Base-by-base conservation (phyloP, 345 rosid species). In the Citrus medica region DNA sequence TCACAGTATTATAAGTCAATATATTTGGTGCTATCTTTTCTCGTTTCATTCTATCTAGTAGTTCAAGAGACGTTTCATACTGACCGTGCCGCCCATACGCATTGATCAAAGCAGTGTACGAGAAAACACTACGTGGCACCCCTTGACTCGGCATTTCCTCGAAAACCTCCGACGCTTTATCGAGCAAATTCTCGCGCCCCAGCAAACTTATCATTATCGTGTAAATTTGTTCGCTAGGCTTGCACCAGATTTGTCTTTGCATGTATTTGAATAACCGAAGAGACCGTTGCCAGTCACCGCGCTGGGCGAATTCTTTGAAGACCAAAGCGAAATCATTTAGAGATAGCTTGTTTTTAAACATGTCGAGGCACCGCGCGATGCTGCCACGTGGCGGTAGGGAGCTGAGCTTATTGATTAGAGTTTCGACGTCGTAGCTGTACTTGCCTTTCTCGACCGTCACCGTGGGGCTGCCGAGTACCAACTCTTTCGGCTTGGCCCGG, bases 171-270 rank as follows among this genome's bases (percentile, higher is more conserved):
- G 82, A 72, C 82, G 94, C 88, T 86, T 93, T 95, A 14, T 95
- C 99, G 5, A 95, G 91, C 32, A 95, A 79, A 60, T 91, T 89
- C 85, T 93, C 98, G 27, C 99, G 90, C 3, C 99, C 98, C 21
- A 96, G 80, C 71, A 96, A 81, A 7, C 94, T 93, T 78, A 96
- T 92, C 88, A 93, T 91, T 65, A 96, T 92, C 14, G 99, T 93
- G 84, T 92, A 92, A 61, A 96, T 91, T n/a, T 96, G 98, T 76
- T 93, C 99, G 79, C 89, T 92, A 0, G 99, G 99, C 82, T 96
- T 93, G 78, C 99, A 96, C 98, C 98, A 96, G 32, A 93, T 91
- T 86, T 93, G 98, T 16, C 99, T 89, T 83, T 96, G 98, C 97
- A 91, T 96, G 72, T 96, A 92, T 84, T 96, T 96, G 89, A 96